Percentiles rank a stretch among this genome's conserved stretches.
Evolutionary conservation across 176 grass and related monocot species (phyloP).

Genomic region (Calamus simplicifolius): DNA sequence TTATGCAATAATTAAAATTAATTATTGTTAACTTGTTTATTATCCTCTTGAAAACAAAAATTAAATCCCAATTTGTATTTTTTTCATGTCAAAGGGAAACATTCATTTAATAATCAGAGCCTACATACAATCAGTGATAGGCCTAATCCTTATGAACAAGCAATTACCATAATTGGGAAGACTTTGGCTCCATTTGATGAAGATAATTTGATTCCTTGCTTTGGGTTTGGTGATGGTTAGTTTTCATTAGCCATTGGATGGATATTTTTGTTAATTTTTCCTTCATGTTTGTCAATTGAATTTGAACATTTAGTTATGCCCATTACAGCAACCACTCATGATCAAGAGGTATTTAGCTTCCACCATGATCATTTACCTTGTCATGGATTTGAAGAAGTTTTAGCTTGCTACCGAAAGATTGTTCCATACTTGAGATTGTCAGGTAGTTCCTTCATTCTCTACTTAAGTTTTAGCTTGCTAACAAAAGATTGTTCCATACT

Average conservation of each 20-base stretch:
- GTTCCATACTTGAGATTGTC: constrained; percentile 65
- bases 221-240: constrained; percentile 87
- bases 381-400: constrained; percentile 90
- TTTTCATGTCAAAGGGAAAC: constrained; percentile 32
- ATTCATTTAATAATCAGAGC: constrained; percentile 70
- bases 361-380: constrained; percentile 59
- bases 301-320: not conserved
- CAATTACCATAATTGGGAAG: constrained; percentile 84
- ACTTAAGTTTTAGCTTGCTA: no score
- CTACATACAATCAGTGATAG: constrained; percentile 40
- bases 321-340: constrained; percentile 64
- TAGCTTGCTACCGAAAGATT: constrained; percentile 63
- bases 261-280: no score
- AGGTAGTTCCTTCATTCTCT: constrained; percentile 5
- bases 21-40: no score
- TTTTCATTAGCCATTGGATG: not conserved
- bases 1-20: no score
- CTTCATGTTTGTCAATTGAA: no score
- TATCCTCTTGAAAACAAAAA: no score
- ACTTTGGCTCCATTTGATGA: constrained; percentile 84
- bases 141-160: constrained; percentile 83
- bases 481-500: no score
- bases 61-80: no score
- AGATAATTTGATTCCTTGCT: constrained; percentile 88
- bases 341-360: constrained; percentile 76